Base-by-base conservation (phyloP, 352 stramenopile species). In the Pythium aristosporum region DNA sequence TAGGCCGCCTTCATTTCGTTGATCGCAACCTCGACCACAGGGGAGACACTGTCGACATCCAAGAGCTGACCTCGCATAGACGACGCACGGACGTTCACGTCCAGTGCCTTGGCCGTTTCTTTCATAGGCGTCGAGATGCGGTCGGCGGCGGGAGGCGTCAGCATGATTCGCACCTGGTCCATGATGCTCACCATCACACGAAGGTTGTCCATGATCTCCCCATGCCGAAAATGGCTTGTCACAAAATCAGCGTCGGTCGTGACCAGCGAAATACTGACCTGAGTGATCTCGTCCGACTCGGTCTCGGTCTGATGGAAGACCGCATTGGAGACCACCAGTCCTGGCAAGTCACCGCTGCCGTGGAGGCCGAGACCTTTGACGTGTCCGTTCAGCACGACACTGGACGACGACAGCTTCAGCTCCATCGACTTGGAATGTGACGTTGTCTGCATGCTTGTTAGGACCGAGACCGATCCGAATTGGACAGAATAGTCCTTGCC, bases 101-200 rank as follows among this genome's bases (percentile, higher is more conserved):
- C 51, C 5, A 68, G 9, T 18, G 15, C 15, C 12, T 56, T 68
- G n/a, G 41, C 1, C 0, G 37, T 10, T 10, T 48, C 46, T 42
- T 16, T 51, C 11, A 20, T 34, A 10, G 53, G 10, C 10, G 44
- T 68, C 3, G 15, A 30, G 3, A 25, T n/a, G 25, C 25, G 21
- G 2, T 15, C 36, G 23, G 12, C 5, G 5, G 21, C 20, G 12
- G 72, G 59, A 13, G 52, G 59, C 5, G 67, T 71, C 1, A 87
- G 5, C 70, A 87, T 79, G 9, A 59, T 23, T 15, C 77, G 65
- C 2, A 84, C 30, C 20, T 73, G 74, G 52, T 84, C 69, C 0
- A 82, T 28, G 1, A 80, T 65, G 8, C 48, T 66, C 32, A 72
- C 47, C 5, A 79, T 68, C 0, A 55, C 59, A 15, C 41, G 25